Percentiles rank a stretch among this genome's conserved stretches.
Conservation (phyloP, 2,329 filamentous ascomycete species). For the Fusarium tupiense region DNA sequence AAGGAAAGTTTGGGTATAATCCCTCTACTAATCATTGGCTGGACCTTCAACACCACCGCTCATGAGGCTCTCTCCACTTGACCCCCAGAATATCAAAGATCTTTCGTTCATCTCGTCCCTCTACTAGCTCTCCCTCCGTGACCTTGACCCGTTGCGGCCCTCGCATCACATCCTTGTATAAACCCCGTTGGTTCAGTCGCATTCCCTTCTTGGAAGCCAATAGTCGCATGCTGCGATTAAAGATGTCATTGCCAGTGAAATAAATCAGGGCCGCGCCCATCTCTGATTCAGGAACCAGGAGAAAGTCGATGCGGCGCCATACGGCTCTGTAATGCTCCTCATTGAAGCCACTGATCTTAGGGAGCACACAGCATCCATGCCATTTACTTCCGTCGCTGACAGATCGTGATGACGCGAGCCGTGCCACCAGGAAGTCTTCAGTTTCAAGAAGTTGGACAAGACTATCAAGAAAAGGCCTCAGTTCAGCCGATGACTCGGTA, state of each 20-base stretch:
- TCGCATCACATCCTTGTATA: conserved; percentile 77
- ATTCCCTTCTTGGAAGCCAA: conserved; percentile 83
- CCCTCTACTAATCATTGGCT: background rate
- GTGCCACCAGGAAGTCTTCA: conserved; percentile 73
- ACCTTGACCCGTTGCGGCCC: conserved; percentile 67
- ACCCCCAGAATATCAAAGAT: conserved; percentile 87
- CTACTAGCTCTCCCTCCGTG: conserved; percentile 75
- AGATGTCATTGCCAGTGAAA: conserved; percentile 95
- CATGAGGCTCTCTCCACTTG: conserved; percentile 81
- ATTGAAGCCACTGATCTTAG: conserved; percentile 51
- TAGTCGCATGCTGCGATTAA: conserved; percentile 86
- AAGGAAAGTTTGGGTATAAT: background rate
- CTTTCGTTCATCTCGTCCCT: conserved; percentile 77
- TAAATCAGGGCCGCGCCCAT: conserved; percentile 90
- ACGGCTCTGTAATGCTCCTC: conserved; percentile 51
- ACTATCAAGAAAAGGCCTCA: conserved; percentile 69
- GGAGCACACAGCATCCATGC: conserved; percentile 85
- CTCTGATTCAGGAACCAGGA: conserved; percentile 82
- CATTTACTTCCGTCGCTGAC: conserved; percentile 77
- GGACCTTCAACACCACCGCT: conserved; percentile 73
- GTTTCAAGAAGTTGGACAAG: conserved; percentile 71
- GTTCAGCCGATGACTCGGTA: conserved; percentile 62
- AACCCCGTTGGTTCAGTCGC: conserved; percentile 83
- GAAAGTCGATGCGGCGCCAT: conserved; percentile 86
- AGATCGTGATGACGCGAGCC: conserved; percentile 66